phyloP scores from a whole-genome alignment of 2,329 filamentous ascomycete genomes.

The Calonectria pteridis region DNA sequence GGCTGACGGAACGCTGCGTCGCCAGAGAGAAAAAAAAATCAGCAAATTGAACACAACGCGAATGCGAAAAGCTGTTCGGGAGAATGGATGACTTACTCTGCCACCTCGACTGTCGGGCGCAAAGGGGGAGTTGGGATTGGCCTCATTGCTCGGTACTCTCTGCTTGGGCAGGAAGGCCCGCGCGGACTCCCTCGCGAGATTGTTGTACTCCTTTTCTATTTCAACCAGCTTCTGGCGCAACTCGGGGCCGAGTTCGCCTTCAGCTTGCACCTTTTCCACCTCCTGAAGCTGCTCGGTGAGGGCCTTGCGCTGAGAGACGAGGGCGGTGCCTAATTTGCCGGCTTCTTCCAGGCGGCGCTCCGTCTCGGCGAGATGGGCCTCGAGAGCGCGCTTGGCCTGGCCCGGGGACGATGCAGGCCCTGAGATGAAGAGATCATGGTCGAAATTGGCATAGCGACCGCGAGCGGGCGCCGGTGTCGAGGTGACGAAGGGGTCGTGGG shows the following conservation, averaged over 20 bases:
- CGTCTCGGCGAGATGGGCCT: conserved; percentile 93
- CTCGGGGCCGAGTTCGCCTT: conserved; percentile 85
- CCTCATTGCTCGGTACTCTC: conserved; percentile 79
- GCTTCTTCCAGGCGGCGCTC: conserved; percentile 92
- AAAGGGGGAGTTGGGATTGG: conserved; percentile 64
- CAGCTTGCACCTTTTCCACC: conserved; percentile 81
- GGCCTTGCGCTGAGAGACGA: conserved; percentile 88
- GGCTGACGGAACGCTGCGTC: conserved; percentile 74
- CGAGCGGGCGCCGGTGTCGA: conserved; percentile 58
- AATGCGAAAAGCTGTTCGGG: background rate
- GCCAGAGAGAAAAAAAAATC: conserved; percentile 26
- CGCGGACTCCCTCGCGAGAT: conserved; percentile 90
- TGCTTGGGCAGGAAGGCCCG: conserved; percentile 90
- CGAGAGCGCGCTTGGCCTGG: conserved; percentile 88
- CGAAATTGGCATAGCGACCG: conserved; percentile 86
- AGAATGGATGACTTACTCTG: conserved; percentile 58
- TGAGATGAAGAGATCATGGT: conserved; percentile 82
- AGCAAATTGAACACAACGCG: conserved; percentile 20
- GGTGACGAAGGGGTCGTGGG: conserved; percentile 70
- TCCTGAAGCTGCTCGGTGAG: conserved; percentile 86
- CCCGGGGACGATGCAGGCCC: conserved; percentile 83
- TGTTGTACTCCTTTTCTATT: conserved; percentile 94
- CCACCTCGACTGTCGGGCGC: conserved; percentile 64
- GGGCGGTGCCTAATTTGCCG: conserved; percentile 86
- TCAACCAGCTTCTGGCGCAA: conserved; percentile 85